Conservation (phyloP, 495 filamentous ascomycete species). For the Trichoderma asperelloides region DNA sequence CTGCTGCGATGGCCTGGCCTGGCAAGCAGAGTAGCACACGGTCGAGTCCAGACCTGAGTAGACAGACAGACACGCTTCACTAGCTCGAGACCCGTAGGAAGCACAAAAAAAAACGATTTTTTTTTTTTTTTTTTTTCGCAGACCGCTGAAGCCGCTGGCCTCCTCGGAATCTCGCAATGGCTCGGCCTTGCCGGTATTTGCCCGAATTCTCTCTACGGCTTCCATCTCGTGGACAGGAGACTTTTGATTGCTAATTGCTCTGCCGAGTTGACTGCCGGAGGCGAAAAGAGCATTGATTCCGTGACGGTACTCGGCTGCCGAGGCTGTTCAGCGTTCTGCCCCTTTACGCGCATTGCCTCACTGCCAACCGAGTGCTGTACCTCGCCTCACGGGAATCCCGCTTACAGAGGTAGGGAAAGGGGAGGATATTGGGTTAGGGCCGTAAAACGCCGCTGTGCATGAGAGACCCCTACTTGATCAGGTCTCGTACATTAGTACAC, state of each 20-base stretch:
- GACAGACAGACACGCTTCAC: not conserved
- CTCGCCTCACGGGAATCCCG: not conserved
- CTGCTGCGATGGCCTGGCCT: not conserved
- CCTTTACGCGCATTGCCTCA: conserved; percentile 1
- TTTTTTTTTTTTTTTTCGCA: not conserved
- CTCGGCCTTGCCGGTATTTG: not conserved
- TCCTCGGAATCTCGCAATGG: not conserved
- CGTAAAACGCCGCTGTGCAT: not conserved
- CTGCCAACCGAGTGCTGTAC: not conserved
- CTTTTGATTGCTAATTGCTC: not conserved
- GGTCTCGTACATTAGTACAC: not conserved
- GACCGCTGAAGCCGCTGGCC: not conserved
- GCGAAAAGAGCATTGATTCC: too few species aligned
- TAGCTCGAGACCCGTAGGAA: not conserved
- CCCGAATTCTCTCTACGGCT: not conserved
- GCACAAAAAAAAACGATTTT: not conserved
- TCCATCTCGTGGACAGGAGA: not conserved
- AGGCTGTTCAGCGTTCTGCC: not conserved
- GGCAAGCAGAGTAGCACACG: not conserved
- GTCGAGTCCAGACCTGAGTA: not conserved
- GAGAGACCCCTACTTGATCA: not conserved
- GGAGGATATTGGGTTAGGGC: not conserved
- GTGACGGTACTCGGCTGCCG: not conserved
- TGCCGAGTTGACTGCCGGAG: too few species aligned
- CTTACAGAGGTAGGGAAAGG: not conserved